Evolutionary conservation across 2,329 filamentous ascomycete genomes (phyloP).

Genomic region (Fonsecaea pedrosoi): DNA sequence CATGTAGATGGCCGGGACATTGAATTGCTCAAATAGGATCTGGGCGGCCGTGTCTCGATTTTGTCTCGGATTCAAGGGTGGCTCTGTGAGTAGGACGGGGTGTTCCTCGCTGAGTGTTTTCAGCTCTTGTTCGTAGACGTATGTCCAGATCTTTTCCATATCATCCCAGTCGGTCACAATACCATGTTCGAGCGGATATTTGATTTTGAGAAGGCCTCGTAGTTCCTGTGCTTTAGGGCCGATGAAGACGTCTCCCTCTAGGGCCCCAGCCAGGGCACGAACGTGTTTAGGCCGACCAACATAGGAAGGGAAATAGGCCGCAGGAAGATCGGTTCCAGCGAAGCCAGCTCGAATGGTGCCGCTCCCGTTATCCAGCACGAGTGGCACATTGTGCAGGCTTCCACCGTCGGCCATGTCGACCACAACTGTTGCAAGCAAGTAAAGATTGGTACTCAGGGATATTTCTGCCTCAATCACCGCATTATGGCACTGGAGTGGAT

Average conservation of each 20-base stretch:
- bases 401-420: constrained; percentile 38
- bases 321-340: constrained; percentile 92
- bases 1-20: constrained; percentile 93
- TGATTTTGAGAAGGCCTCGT: constrained; percentile 91
- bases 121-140: constrained; percentile 92
- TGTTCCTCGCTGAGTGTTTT: constrained; percentile 99
- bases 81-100: constrained; percentile 93
- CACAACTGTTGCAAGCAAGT: not conserved
- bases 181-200: constrained; percentile 93
- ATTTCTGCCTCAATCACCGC: constrained; percentile 9
- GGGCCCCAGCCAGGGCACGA: constrained; percentile 90
- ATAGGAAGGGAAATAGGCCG: constrained; percentile 97
- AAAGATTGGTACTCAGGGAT: not conserved
- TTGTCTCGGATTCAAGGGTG: constrained; percentile 89
- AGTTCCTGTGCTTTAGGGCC: constrained; percentile 89
- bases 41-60: constrained; percentile 97
- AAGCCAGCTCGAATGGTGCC: constrained; percentile 97
- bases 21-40: constrained; percentile 98
- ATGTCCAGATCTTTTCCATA: constrained; percentile 99
- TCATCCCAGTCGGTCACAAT: constrained; percentile 99
- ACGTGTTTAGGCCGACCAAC: constrained; percentile 95
- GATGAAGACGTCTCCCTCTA: constrained; percentile 97
- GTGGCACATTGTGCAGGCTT: constrained; percentile 90
- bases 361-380: constrained; percentile 98
- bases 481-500: constrained; percentile 5